Evolutionary conservation across 2,329 filamentous ascomycete genomes (phyloP).

Genomic region (Phialophora tarda): DNA sequence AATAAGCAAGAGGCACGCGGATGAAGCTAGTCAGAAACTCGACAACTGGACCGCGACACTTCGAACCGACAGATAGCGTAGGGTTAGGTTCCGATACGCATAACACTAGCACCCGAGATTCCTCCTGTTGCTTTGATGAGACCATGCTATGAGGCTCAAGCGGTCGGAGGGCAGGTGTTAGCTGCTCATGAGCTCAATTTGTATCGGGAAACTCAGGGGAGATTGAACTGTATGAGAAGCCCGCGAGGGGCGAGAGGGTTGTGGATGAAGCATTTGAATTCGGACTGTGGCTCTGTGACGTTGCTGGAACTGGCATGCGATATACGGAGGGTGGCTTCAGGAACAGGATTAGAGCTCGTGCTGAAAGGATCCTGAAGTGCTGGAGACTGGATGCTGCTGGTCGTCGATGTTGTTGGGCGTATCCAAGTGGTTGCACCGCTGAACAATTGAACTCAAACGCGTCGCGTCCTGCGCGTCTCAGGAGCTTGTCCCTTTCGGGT

Average conservation of each 20-base stretch:
- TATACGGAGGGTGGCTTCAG: slow-evolving; percentile 24
- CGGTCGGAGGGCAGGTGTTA: slow-evolving; percentile 53
- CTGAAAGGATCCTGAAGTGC: slow-evolving; percentile 10
- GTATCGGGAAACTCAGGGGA: slow-evolving; percentile 78
- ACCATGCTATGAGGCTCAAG: slow-evolving; percentile 65
- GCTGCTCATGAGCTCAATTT: slow-evolving; percentile 63
- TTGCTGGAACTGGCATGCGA: slow-evolving; percentile 13
- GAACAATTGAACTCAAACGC: background rate
- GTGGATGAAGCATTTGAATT: slow-evolving; percentile 41
- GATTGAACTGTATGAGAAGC: slow-evolving; percentile 69
- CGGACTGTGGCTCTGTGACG: slow-evolving; percentile 25
- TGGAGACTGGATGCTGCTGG: slow-evolving; percentile 10
- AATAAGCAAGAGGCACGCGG: slow-evolving; percentile 42
- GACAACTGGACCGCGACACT: slow-evolving; percentile 77
- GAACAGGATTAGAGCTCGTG: slow-evolving; percentile 24
- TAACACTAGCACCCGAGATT: slow-evolving; percentile 57
- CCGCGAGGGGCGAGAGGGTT: slow-evolving; percentile 46
- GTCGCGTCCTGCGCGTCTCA: background rate
- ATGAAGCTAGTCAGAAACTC: slow-evolving; percentile 68
- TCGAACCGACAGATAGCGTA: slow-evolving; percentile 75
- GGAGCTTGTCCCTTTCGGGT: background rate
- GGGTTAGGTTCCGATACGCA: slow-evolving; percentile 93
- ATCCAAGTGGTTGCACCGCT: background rate
- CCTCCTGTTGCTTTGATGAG: slow-evolving; percentile 50
- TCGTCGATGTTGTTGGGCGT: slow-evolving; percentile 3